Base-by-base conservation (phyloP, 106 monocot genomes). In the Amphibolis antarctica region DNA sequence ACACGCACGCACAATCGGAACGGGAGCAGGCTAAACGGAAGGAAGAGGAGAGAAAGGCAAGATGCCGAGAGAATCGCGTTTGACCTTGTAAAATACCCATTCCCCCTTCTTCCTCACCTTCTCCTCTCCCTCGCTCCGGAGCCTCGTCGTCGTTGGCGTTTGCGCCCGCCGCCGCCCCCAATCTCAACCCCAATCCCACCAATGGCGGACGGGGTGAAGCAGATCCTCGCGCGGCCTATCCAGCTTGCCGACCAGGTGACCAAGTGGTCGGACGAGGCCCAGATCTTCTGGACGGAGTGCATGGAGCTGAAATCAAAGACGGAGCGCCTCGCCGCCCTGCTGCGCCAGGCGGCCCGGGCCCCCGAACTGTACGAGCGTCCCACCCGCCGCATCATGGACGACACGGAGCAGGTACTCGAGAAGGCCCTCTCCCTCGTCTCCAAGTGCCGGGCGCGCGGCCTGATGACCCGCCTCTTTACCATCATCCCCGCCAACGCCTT, bases 311-410 rank as follows among this genome's bases (percentile, higher is more conserved):
- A 83, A 66, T 31, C 76, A 23, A 83, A 76, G 68, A 69, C 83
- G 14, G 86, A 91, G 54, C 73, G 76, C 9, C 86, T 91, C 44
- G 61, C 78, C 27, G 69, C 46, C 6, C 76, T 85, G 26, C 86
- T 91, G 60, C 90, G 85, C n/a, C 90, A 83, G 74, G 83, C 83
- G 18, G 90, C 90, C 26, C 82, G 86, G 4, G 80, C 86, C 10
- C 75, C 85, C 44, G 86, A 86, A 42, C 90, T 91, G 30, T 91
- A 85, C 76, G 86, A 90, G 76, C 80, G 86, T 17, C 92, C 92
- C n/a, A 82, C 83, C 9, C 87, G 92, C 58, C 84, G 92, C 18
- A 92, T 92, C 69, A 79, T 88, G 72, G 77, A 72, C 73, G 87
- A 92, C 63, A 86, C 87, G 50, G 82, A 73, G 65, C 79, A 82